Evolutionary conservation across 257 asterid species (phyloP).

Genomic region (Plantago elongata): DNA sequence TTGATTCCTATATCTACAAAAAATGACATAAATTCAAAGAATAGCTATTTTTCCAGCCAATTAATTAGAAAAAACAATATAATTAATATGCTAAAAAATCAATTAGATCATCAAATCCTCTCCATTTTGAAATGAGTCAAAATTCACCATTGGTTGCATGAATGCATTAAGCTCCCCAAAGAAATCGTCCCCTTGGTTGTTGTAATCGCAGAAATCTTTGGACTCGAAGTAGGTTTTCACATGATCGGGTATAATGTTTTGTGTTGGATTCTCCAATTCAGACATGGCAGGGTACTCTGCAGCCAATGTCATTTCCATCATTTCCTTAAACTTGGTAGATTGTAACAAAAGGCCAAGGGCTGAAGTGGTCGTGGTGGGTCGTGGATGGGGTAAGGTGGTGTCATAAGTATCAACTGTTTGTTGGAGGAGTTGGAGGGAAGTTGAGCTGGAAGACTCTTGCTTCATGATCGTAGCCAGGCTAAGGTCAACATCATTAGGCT

Average conservation of each 20-base stretch:
- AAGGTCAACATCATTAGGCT: slow-evolving; percentile 10
- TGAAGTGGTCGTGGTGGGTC: slow-evolving; percentile 45
- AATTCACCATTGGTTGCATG: slow-evolving; percentile 32
- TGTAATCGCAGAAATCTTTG: slow-evolving; percentile 32
- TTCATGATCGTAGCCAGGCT: slow-evolving; percentile 14
- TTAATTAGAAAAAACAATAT: slow-evolving; percentile 15
- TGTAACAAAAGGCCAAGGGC: slow-evolving; percentile 77
- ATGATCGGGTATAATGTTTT: slow-evolving; percentile 43
- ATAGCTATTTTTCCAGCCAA: neutral
- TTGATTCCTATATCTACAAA: slow-evolving; percentile 26
- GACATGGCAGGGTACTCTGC: slow-evolving; percentile 37
- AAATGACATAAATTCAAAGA: slow-evolving; percentile 32
- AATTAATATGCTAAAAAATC: neutral
- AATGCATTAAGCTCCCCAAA: slow-evolving; percentile 61
- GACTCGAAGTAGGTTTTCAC: slow-evolving; percentile 42
- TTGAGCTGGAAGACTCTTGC: slow-evolving; percentile 7
- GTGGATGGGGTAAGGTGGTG: slow-evolving; percentile 23
- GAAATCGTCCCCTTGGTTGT: slow-evolving; percentile 47
- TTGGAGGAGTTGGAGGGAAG: slow-evolving; percentile 20
- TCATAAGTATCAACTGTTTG: slow-evolving; percentile 2
- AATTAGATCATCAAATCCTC: slow-evolving; percentile 21
- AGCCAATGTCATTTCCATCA: slow-evolving; percentile 77
- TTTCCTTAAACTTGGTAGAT: slow-evolving; percentile 71
- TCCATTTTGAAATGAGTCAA: slow-evolving; percentile 39
- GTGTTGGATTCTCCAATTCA: slow-evolving; percentile 5